Base-by-base conservation (phyloP, 345 rosid genomes). In the Clarkia xantiana region DNA sequence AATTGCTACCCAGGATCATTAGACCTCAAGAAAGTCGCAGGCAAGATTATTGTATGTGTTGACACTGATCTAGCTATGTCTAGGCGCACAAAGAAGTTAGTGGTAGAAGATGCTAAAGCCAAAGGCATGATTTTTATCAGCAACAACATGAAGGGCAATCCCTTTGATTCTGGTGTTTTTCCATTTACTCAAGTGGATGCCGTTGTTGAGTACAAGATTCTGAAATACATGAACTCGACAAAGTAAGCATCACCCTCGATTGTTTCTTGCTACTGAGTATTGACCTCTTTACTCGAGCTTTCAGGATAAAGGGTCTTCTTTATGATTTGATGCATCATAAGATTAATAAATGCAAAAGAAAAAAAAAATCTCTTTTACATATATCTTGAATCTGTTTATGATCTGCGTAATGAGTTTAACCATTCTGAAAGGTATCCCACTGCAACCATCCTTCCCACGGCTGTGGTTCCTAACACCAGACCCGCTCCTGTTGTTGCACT, bases 401-500 rank as follows among this genome's bases (percentile, higher is more conserved):
- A 13, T 49, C 38, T 34, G 16, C 19, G 3, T 29, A 40, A 18
- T 25, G 16, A 25, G 36, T 29, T 29, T 29, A 49, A 7, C 16
- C 42, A 17, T 46, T 49, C 11, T 22, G 13, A 42, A 65, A 82
- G 91, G 67, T 64, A 64, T 11, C 75, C 86, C 40, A 76, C 66
- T 11, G 86, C 81, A 45, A 76, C 76, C 3, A 72, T 82, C 53
- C 71, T 72, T 47, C 62, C 86, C 11, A 61, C 85, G 12, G 52
- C 41, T 45, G 73, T 62, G 23, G 57, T 77, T 54, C 61, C 54
- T 14, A 53, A 44, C 18, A 42, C 57, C 15, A 79, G 47, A 58
- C 95, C 93, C 17, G 95, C 88, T n/a, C 95, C 95, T 4, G 66
- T 71, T n/a, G 79, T 80, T 51, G 83, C 95, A 49, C 42, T 40